Base-by-base conservation (phyloP, 768 basidiomycete genomes). In the Dacryopinax spathularia region DNA sequence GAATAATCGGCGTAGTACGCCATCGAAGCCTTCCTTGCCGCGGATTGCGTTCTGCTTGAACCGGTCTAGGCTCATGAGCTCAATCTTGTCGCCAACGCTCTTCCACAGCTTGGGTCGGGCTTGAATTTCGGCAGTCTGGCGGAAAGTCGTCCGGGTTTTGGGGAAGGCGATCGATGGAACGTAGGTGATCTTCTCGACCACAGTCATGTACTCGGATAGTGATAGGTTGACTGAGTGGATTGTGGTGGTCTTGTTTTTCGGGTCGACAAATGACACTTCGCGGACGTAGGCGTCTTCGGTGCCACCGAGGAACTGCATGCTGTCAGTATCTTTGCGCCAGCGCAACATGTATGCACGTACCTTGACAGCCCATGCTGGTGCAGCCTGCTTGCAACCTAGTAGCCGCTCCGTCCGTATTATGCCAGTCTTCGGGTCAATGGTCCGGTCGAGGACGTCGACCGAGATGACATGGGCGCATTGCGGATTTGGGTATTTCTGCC, bases 401-500 rank as follows among this genome's bases (percentile, higher is more conserved):
- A 96, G 79, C 65, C 92, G 82, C 75, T 97, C 94, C 43, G 91
- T 96, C 68, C 93, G 83, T 70, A 96, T 87, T 67, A 95, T 82
- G 33, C 94, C 94, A 10, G 89, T 92, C 63, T 79, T 74, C 31
- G 89, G 82, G 76, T 95, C 86, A 13, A 95, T 80, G 13, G 85
- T 81, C 66, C 93, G 86, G 77, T 91, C 88, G 63, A 95, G 65
- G 31, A 92, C 91, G 74, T 92, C 90, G 71, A 92, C 82, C 67
- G 87, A 88, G 68, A 91, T 78, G 68, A 92, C 91, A 73, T 92
- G 91, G 25, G 87, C 82, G 75, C 90, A 91, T 70, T 88, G 88
- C 62, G 91, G 87, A 73, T 95, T 95, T 61, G 93, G 93, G 75
- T 96, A 96, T 80, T 96, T 96, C 68, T 87, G 86, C 88, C 91